These are phyloP conservation scores for Xylariaceae sp. DNA, from an alignment of 2,329 filamentous ascomycete genomes.

Conservation along the genomic window DNA sequence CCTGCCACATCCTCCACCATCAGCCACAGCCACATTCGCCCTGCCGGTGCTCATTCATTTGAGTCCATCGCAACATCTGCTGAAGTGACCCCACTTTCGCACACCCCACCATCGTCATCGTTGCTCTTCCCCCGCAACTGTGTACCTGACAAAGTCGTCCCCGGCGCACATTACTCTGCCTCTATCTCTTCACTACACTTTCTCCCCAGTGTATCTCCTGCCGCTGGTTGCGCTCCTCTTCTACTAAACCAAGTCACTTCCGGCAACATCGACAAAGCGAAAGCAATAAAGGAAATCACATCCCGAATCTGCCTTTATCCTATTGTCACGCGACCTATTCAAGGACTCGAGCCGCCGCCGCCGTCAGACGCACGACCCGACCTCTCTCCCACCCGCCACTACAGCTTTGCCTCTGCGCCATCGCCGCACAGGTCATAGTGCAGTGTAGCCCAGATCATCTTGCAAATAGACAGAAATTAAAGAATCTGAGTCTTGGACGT, in stretches of 20 bases:
- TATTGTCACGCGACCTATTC: slow-evolving; percentile 17
- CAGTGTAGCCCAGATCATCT: slow-evolving; percentile 26
- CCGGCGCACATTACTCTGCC: too few relatives aligned
- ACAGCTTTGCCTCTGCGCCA: slow-evolving; percentile 11
- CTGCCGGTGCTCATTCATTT: too few relatives aligned
- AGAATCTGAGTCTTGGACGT: slow-evolving; percentile 8
- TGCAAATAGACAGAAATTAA: slow-evolving; percentile 23
- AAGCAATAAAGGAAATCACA: slow-evolving; percentile 13
- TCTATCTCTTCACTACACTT: too few relatives aligned
- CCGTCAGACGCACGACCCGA: slow-evolving; percentile 12
- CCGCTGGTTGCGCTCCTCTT: slow-evolving; percentile 9
- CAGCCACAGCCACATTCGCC: slow-evolving; percentile 1
- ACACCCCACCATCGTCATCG: too few relatives aligned
- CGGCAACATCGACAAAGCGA: slow-evolving; percentile 11
- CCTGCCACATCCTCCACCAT: slow-evolving; percentile 10
- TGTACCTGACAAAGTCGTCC: too few relatives aligned
- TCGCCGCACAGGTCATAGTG: slow-evolving; percentile 29
- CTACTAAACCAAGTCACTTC: neutral
- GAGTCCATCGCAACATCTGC: too few relatives aligned
- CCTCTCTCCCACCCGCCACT: slow-evolving; percentile 8
- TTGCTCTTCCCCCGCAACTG: too few relatives aligned
- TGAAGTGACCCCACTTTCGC: too few relatives aligned
- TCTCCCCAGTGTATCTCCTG: neutral
- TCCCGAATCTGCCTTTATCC: slow-evolving; percentile 17
- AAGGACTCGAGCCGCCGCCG: slow-evolving; percentile 17